phyloP scores from a whole-genome alignment of 208 protist species.

The Trypanosoma platydactyli region DNA sequence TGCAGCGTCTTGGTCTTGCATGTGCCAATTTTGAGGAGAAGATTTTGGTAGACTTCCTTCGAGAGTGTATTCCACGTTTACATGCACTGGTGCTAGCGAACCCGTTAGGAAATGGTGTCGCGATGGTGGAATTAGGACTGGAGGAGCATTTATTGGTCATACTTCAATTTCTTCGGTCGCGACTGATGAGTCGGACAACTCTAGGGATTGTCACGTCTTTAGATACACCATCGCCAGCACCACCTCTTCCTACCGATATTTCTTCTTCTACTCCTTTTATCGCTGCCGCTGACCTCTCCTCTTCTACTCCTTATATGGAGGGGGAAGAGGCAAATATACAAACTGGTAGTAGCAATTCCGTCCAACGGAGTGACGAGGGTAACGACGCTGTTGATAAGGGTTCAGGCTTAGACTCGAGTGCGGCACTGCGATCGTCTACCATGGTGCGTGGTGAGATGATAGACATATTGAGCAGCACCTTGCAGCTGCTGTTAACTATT shows the following conservation, averaged over 20 bases:
- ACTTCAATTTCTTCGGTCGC: conserved; percentile 21
- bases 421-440: background rate
- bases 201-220: background rate
- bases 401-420: background rate
- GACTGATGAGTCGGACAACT: conserved; percentile 4
- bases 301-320: too few species aligned
- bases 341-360: too few species aligned
- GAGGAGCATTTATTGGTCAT: conserved; percentile 25
- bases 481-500: conserved; percentile 16
- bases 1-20: conserved; percentile 23
- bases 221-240: too few species aligned
- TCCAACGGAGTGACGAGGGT: background rate
- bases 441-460: conserved; percentile 1
- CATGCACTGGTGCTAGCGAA: conserved; percentile 3
- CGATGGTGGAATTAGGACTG: conserved; percentile 22
- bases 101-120: background rate
- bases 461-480: conserved; percentile 4
- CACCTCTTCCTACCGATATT: too few species aligned
- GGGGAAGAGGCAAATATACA: too few species aligned
- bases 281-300: too few species aligned
- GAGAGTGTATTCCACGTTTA: conserved; percentile 4
- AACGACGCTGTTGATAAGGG: background rate
- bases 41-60: conserved; percentile 17
- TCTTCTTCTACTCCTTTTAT: too few species aligned
- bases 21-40: conserved; percentile 10